A percentile compares a stretch with the other conserved stretches of the same genome.
These are phyloP conservation scores for Xylaria scruposa DNA, from an alignment of 495 filamentous ascomycete species.

Conservation along the genomic window DNA sequence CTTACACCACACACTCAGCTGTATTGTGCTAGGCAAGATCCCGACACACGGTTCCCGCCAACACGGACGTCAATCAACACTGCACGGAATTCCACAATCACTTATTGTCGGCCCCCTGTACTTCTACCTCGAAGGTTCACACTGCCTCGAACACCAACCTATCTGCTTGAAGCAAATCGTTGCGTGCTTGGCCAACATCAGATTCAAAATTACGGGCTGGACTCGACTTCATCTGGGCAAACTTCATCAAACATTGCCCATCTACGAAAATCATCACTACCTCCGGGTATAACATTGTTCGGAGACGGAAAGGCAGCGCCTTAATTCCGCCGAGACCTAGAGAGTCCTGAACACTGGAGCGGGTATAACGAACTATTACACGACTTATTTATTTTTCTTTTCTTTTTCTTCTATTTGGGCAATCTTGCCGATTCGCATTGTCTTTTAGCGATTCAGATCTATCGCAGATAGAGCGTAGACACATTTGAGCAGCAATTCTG, in stretches of 20 bases:
- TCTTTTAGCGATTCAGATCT: conserved; percentile 16
- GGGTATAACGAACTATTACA: conserved; percentile 31
- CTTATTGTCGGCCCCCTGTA: conserved; percentile 26
- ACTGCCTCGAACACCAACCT: conserved; percentile 30
- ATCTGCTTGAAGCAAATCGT: conserved; percentile 39
- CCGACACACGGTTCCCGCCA: conserved; percentile 2
- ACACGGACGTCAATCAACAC: conserved; percentile 7
- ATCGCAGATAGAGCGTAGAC: conserved; percentile 18
- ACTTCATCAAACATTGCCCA: conserved; percentile 12
- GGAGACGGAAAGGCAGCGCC: conserved; percentile 36
- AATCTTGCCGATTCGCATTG: conserved; percentile 6
- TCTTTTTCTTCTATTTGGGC: conserved; percentile 9
- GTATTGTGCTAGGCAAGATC: conserved; percentile 10
- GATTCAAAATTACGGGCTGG: conserved; percentile 39
- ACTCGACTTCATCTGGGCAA: conserved; percentile 33
- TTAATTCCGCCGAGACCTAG: conserved; percentile 28
- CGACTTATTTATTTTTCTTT: conserved; percentile 25
- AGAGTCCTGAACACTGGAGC: conserved; percentile 3
- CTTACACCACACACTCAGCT: conserved; percentile 19
- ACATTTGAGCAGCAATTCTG: conserved; percentile 24
- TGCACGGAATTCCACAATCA: conserved; percentile 17
- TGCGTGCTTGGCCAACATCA: conserved; percentile 28
- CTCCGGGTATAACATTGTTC: conserved; percentile 7
- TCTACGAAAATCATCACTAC: conserved; percentile 8
- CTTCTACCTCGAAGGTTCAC: conserved; percentile 37